These are phyloP conservation scores for Kodamaea fungicola DNA, from an alignment of 1,139 yeast genomes.

Conservation along the genomic window DNA sequence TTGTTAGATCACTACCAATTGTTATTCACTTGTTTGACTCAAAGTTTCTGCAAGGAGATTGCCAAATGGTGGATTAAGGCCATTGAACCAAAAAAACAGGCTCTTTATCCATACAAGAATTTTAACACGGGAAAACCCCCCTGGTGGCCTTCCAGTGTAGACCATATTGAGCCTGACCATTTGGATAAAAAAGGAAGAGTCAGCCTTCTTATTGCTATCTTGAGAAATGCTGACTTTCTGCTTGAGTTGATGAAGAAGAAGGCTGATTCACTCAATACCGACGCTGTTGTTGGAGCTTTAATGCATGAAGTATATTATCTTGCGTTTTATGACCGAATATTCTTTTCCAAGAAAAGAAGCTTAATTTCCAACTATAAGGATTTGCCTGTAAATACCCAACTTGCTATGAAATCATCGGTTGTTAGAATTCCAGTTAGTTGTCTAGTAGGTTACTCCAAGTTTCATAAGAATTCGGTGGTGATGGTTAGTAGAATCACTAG, in stretches of 20 bases:
- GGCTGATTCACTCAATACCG: slow-evolving; percentile 11
- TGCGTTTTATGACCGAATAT: slow-evolving; percentile 26
- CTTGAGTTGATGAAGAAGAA: slow-evolving; percentile 19
- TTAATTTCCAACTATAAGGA: not conserved
- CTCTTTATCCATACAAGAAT: slow-evolving; percentile 57
- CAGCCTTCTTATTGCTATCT: slow-evolving; percentile 42
- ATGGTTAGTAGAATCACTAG: too few relatives aligned
- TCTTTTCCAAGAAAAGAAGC: slow-evolving; percentile 11
- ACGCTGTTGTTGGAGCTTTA: slow-evolving; percentile 11
- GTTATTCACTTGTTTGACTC: slow-evolving; percentile 26
- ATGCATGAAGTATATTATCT: slow-evolving; percentile 28
- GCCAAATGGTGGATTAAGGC: slow-evolving; percentile 68
- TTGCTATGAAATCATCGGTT: not conserved
- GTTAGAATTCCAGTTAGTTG: not conserved
- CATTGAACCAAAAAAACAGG: slow-evolving; percentile 67
- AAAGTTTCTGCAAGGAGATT: slow-evolving; percentile 55
- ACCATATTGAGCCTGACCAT: slow-evolving; percentile 76
- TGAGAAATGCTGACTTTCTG: slow-evolving; percentile 24
- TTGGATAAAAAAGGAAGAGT: slow-evolving; percentile 56
- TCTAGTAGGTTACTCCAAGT: not conserved
- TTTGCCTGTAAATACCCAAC: not conserved
- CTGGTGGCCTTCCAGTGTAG: slow-evolving; percentile 68
- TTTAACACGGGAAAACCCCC: slow-evolving; percentile 49
- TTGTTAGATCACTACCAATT: slow-evolving; percentile 9
- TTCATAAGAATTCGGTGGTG: too few relatives aligned